Evolutionary conservation across 805 yeast genomes (phyloP), one percentile per base, ranked within the genome.

Genomic region (Metschnikowia arizonensis): DNA sequence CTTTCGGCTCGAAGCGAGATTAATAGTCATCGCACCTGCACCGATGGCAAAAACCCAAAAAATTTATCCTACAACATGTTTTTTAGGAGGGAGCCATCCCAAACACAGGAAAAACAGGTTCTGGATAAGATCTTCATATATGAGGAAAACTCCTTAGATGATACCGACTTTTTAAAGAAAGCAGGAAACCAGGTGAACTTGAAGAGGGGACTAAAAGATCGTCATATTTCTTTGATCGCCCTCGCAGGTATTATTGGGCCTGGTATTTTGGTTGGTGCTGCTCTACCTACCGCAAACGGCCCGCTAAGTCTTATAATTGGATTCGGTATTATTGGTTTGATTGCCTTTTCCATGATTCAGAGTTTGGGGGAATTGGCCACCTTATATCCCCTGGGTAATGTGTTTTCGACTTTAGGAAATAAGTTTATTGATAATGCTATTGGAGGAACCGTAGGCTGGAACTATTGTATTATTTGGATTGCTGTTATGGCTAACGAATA

Each of bases 221-320:
- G 80, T 46, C 79, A 75, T 55, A 66, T 77, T 32, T 72, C 80
- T 11, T 56, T 78, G 44, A 68, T 78, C 42, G 79, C 80, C 3
- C 53, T 78, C 7, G 80, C 82, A 21, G 83, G 83, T 33, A 72
- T 79, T 41, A 75, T 79, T 45, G 84, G 84, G 0, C 83, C 83
- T 1, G 84, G 83, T 49, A 73, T 73, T 23, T 64, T 78, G 40
- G 71, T 79, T 21, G 79, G 81, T 32, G 68, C 81, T 44, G 80
- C 81, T 5, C 56, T 65, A n/a, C 79, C 81, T 28, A 61, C 79
- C 12, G 55, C 63, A 6, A 59, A 69, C 30, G 77, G 78, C 36
- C 83, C 83, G 0, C 81, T 73, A 28, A 77, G 80, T 50, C 60
- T 79, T 55, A 57, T 77, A 17, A 64, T 71, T 18, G 80, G 82